Conservation (phyloP, 768 basidiomycete species). For the Kwoniella newhampshirensis region DNA sequence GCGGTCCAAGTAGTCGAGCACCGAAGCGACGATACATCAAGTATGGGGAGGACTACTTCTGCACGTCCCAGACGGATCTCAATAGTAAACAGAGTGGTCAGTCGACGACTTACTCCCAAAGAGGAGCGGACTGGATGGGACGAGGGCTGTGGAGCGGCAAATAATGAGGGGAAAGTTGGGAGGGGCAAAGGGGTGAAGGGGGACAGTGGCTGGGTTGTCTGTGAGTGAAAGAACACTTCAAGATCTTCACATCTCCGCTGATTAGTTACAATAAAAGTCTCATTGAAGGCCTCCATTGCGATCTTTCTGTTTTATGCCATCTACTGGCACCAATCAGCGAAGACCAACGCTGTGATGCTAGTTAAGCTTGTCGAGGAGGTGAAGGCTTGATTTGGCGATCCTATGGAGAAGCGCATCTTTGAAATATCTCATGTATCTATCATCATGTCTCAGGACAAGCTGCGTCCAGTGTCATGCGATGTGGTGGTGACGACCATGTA, state of each 20-base stretch:
- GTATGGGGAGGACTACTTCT: background rate
- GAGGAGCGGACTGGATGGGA: constrained; percentile 4
- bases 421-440: no score
- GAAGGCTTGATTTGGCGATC: no score
- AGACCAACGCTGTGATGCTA: background rate
- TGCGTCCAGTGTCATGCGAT: no score
- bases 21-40: background rate
- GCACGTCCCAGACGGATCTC: constrained; percentile 9
- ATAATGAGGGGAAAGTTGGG: constrained; percentile 10
- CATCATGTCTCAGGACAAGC: no score
- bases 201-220: no score
- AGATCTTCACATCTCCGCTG: constrained; percentile 17
- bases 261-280: constrained; percentile 30
- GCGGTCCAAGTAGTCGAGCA: constrained; percentile 18
- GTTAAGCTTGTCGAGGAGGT: no score
- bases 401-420: no score
- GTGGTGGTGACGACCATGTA: no score
- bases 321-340: constrained; percentile 23
- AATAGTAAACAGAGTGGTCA: constrained; percentile 19
- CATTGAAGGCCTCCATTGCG: constrained; percentile 28
- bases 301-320: constrained; percentile 29
- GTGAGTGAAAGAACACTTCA: no score
- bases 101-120: constrained; percentile 15
- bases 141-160: constrained; percentile 2
- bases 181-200: no score